These are phyloP conservation scores for Erysimum cheiranthoides DNA, from an alignment of 345 rosid genomes.

Conservation along the genomic window DNA sequence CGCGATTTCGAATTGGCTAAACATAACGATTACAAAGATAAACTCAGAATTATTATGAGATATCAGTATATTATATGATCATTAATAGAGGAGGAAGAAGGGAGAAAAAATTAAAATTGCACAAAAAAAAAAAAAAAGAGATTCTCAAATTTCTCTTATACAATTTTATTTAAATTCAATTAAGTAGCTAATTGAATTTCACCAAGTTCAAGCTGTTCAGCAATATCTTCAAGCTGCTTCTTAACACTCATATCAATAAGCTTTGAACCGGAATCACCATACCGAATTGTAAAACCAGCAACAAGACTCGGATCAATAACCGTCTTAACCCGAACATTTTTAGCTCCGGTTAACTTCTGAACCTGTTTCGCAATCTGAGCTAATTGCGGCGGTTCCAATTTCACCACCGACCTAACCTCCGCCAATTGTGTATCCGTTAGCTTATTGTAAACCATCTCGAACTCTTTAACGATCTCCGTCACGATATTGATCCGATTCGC, in stretches of 20 bases:
- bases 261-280: conserved; percentile 78
- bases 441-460: conserved; percentile 69
- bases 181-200: conserved; percentile 69
- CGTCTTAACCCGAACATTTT: conserved; percentile 87
- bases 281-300: conserved; percentile 91
- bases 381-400: conserved; percentile 73
- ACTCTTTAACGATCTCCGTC: conserved; percentile 75
- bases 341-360: conserved; percentile 86
- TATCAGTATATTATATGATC: conserved; percentile 26
- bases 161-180: not conserved
- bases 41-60: conserved; percentile 29
- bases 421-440: conserved; percentile 81
- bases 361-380: conserved; percentile 93
- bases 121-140: not conserved
- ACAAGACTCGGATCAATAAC: conserved; percentile 76
- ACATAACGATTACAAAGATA: not conserved
- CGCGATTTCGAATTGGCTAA: not conserved
- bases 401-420: conserved; percentile 82
- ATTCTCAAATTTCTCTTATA: conserved; percentile 18
- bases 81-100: not conserved
- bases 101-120: conserved; percentile 10
- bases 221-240: conserved; percentile 92
- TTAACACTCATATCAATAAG: conserved; percentile 93
- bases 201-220: conserved; percentile 76
- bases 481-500: conserved; percentile 63